Evolutionary conservation across 2,329 filamentous ascomycete species (phyloP), one percentile per base, ranked within the genome.

Genomic region (Penicillium brasilianum): DNA sequence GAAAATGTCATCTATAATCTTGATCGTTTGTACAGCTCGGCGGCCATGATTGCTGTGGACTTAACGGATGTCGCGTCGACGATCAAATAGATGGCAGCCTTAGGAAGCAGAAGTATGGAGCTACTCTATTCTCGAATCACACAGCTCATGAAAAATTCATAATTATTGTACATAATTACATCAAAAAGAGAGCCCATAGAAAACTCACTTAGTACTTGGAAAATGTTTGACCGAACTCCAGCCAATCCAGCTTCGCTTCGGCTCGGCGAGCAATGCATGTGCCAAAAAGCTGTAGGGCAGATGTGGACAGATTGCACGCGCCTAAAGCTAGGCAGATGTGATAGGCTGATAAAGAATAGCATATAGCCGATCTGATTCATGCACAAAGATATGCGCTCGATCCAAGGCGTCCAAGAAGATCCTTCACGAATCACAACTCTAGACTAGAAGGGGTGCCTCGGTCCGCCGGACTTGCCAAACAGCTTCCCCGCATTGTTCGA

Each of bases 401-500:
- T 18, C 18, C 18, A 34, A 32, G 22, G 25, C 22, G 16, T 14
- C 44, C 22, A 18, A 28, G 10, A 28, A 48, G 25, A 13, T n/a
- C 14, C 10, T 14, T n/a, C 5, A 46, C 11, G 22, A 46, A 16
- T 46, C 48, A 37, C 50, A 39, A 10, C 50, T 22, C 32, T 4
- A 34, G 18, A 30, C 14, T 6, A 25, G 30, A n/a, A 18, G 25
- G 50, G 49, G 57, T 63, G 63, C 66, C 66, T 68, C 66, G 66
- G 66, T 64, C 61, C 66, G 66, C 18, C 41, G 52, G 52, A 43
- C 37, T 41, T 34, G 49, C 11, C 51, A 43, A 20, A 57, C 37
- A 30, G 36, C 41, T 61, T 63, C 62, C 60, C 62, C 63, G 63
- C 63, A 63, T 57, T 61, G 37, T 59, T 39, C 55, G 56, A 52